A percentile compares a stretch with the other conserved stretches of the same genome.
Conservation (phyloP, 2,329 filamentous ascomycete species). For the Pochonia chlamydosporia region DNA sequence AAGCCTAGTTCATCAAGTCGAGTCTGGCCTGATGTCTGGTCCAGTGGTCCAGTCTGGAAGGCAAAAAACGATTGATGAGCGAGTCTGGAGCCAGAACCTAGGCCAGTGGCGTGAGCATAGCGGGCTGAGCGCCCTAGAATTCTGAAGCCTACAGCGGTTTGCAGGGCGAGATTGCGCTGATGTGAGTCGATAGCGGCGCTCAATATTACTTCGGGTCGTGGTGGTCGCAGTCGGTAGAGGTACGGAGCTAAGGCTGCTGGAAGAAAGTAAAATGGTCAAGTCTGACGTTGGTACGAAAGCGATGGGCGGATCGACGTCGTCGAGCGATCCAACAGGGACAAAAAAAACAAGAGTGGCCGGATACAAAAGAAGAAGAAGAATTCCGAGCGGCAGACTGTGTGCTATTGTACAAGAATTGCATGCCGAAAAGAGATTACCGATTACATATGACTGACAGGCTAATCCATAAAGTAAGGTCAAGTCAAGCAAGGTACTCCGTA, state of each 20-base stretch:
- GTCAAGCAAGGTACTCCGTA: too few species aligned
- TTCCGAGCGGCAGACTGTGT: not conserved
- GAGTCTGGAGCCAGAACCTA: not conserved
- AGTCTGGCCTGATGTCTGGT: not conserved
- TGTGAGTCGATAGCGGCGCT: too few species aligned
- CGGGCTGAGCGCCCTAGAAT: conserved; percentile 5
- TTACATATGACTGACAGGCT: too few species aligned
- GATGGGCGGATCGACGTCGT: not conserved
- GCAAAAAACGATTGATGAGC: too few species aligned
- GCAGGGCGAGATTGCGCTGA: not conserved
- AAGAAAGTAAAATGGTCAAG: too few species aligned
- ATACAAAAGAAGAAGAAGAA: not conserved
- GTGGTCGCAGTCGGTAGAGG: too few species aligned
- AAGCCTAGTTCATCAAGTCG: not conserved
- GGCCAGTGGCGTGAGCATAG: conserved; percentile 6
- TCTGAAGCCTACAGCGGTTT: not conserved
- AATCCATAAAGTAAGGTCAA: not conserved
- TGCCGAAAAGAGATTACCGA: too few species aligned
- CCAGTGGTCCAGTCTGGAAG: not conserved
- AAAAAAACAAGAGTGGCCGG: not conserved
- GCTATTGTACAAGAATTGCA: not conserved
- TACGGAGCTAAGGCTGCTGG: too few species aligned
- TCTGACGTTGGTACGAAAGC: not conserved
- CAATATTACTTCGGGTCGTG: too few species aligned
- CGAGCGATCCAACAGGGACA: not conserved